Base-by-base conservation (phyloP, 306 rosid species). In the Herpetospermum pedunculosum region DNA sequence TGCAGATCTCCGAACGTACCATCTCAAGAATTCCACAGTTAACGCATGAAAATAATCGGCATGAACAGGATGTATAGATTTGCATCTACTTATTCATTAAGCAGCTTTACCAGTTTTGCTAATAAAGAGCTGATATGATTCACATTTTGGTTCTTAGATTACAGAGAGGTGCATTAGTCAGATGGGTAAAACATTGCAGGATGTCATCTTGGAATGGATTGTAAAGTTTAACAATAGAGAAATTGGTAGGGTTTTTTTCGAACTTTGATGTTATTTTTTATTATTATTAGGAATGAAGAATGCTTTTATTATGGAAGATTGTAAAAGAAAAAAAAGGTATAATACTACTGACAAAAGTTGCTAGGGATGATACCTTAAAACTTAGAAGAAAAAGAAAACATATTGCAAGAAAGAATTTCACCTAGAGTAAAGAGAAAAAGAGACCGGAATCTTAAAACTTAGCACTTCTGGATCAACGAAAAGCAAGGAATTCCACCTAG, bases 181-280 rank as follows among this genome's bases (percentile, higher is more conserved):
- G 75, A 83, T 91, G 97, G 97, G 97, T 59, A 84, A 85, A 88
- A 87, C 94, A 73, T 82, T 94, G 87, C 89, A 81, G 82, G 94
- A 86, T 79, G 84, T 93, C 78, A 72, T 89, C 72, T 78, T 94
- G 9, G 98, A 91, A 70, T 86, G 87, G 94, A 69, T 89, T 79
- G 73, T 44, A 69, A 91, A 85, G 87, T 77, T 91, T 44, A 70
- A 86, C 84, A 84, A 86, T 81, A 77, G 84, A 67, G 92, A 88
- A 83, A 89, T 94, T 43, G 94, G 97, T 85, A 73, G 52, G 71
- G n/a, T n/a, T 63, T 54, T 52, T 19, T 32, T 38, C 44, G 70
- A 13, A 26, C 54, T 43, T 58, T 35, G 38, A 58, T 34, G 9
- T 0, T 4, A 30, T 8, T 43, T 9, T 53, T 68, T 12, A 16